Conservation (phyloP, 768 basidiomycete species). For the Macrocybe gigantea region DNA sequence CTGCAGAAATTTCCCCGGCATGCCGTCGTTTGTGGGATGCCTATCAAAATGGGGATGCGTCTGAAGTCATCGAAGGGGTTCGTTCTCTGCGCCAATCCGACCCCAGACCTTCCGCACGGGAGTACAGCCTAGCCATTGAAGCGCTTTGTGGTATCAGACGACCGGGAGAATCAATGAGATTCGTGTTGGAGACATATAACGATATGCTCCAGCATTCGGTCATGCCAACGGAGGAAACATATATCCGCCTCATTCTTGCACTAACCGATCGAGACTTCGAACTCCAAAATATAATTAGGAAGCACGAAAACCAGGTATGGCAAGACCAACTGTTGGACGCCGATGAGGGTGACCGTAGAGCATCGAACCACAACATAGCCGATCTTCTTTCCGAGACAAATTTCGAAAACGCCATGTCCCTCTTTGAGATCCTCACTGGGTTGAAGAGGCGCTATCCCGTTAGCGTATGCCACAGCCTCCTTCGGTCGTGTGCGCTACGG, state of each 20-base stretch:
- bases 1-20: slow-evolving; percentile 9
- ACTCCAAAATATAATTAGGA: slow-evolving; percentile 36
- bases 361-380: slow-evolving; percentile 25
- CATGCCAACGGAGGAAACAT: slow-evolving; percentile 58
- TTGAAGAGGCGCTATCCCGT: slow-evolving; percentile 25
- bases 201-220: slow-evolving; percentile 59
- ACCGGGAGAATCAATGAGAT: slow-evolving; percentile 46
- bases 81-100: slow-evolving; percentile 24
- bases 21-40: slow-evolving; percentile 20
- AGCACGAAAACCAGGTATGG: slow-evolving; percentile 32
- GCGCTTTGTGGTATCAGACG: slow-evolving; percentile 42
- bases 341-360: slow-evolving; percentile 18
- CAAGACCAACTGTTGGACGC: slow-evolving; percentile 17
- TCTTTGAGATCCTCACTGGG: slow-evolving; percentile 60
- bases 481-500: slow-evolving; percentile 57
- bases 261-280: slow-evolving; percentile 68
- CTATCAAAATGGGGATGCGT: slow-evolving; percentile 16
- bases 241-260: slow-evolving; percentile 51
- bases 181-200: slow-evolving; percentile 65
- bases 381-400: slow-evolving; percentile 58
- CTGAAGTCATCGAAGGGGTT: slow-evolving; percentile 26
- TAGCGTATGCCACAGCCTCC: slow-evolving; percentile 33
- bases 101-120: slow-evolving; percentile 31
- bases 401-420: slow-evolving; percentile 60
- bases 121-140: slow-evolving; percentile 61